Base-by-base conservation (phyloP, 164 flowering plant species). In the Nymphaea thermarum region DNA sequence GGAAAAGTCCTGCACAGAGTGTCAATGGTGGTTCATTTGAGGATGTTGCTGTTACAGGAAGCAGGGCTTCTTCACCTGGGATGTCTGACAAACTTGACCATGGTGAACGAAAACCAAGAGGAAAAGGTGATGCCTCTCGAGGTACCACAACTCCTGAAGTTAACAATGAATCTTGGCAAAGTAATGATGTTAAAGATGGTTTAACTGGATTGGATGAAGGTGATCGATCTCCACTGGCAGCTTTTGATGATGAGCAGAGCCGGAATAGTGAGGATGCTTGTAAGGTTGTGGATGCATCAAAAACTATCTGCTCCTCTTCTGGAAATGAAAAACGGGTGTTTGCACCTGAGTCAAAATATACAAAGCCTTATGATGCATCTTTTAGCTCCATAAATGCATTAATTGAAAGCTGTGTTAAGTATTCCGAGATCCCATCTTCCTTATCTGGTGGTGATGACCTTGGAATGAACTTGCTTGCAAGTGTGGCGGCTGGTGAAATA, bases 381-480 rank as follows among this genome's bases (percentile, higher is more conserved):
- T 75, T 79, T 64, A 82, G 82, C 75, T 76, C 87, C 68, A 86
- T 86, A 66, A 84, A 82, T 80, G 87, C 83, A 17, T 71, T 86
- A 67, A 73, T 84, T 70, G 90, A 85, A 67, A 83, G 87, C 72
- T 85, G 87, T 75, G 86, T 66, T 60, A 79, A 82, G 76, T 77
- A 68, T 66, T 77, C 77, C 72, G 80, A 79, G 74, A 70, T 70
- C 60, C 41, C 64, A 17, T 71, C 79, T 15, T 71, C 84, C 16
- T 15, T 79, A 57, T 71, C 87, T 10, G 78, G 68, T 64, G 91
- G 79, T 43, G 98, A 91, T 78, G 96, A 87, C 77, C 78, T 75
- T 68, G 98, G 98, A 44, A 93, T 93, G 90, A 86, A 89, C 77
- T 74, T 93, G 65, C 96, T 93, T 77, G 97, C 97, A 43, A 91